Evolutionary conservation across 495 filamentous ascomycete genomes (phyloP).

Genomic region (Entonaema liquescens): DNA sequence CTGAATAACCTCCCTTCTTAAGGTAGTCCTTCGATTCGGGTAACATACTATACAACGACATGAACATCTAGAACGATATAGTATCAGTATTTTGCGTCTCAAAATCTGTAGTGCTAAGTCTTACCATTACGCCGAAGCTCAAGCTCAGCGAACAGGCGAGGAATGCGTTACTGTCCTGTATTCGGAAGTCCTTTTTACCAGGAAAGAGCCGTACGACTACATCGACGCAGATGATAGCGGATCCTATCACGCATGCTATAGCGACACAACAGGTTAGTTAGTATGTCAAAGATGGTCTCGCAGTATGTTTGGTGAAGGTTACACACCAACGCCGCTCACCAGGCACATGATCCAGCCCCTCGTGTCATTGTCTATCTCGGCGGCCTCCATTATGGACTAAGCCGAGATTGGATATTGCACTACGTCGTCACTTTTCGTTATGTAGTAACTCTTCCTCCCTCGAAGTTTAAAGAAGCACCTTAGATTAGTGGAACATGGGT

Average conservation of each 20-base stretch:
- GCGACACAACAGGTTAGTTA: slow-evolving; percentile 1
- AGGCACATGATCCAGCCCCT: slow-evolving; percentile 93
- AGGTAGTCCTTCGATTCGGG: slow-evolving; percentile 84
- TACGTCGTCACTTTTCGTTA: slow-evolving; percentile 10
- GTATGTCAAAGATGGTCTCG: slow-evolving; percentile 17
- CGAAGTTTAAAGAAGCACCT: background rate
- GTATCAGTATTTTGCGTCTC: slow-evolving; percentile 23
- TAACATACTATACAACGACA: slow-evolving; percentile 92
- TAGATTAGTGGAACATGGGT: slow-evolving; percentile 33
- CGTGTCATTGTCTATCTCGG: slow-evolving; percentile 76
- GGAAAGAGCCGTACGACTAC: slow-evolving; percentile 74
- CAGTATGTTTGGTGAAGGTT: slow-evolving; percentile 13
- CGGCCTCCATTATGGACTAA: slow-evolving; percentile 46
- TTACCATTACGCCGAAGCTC: slow-evolving; percentile 97
- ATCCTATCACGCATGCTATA: slow-evolving; percentile 80
- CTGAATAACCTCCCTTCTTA: slow-evolving; percentile 68
- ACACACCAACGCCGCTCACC: slow-evolving; percentile 78
- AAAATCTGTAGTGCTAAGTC: slow-evolving; percentile 32
- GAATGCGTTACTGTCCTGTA: slow-evolving; percentile 88
- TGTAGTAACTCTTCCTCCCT: slow-evolving; percentile 32
- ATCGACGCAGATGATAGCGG: slow-evolving; percentile 88
- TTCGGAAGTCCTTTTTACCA: slow-evolving; percentile 77
- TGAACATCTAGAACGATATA: slow-evolving; percentile 76
- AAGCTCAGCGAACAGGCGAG: slow-evolving; percentile 87
- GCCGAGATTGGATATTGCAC: slow-evolving; percentile 20